Evolutionary conservation across 148 eudicot genomes (phyloP).

Genomic region (Fagopyrum tataricum): DNA sequence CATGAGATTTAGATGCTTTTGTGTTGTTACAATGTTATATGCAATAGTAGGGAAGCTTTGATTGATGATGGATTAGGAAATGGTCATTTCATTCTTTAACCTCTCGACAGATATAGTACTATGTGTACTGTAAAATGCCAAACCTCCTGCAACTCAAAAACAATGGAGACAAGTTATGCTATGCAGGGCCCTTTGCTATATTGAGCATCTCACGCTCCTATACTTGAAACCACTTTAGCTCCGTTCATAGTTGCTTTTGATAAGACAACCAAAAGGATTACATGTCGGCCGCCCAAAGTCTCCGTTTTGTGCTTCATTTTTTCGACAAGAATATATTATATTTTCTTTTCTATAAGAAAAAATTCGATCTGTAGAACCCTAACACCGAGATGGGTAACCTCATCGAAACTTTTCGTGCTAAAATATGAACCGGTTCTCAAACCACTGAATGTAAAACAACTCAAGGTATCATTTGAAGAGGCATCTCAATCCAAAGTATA

Average conservation of each 20-base stretch:
- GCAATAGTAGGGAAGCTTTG: neutral
- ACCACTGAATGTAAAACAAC: no score
- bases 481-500: no score
- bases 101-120: neutral
- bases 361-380: no score
- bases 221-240: conserved; percentile 15
- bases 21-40: neutral
- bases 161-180: conserved; percentile 8
- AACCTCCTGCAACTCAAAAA: conserved; percentile 8
- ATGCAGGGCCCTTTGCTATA: neutral
- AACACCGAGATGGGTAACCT: no score
- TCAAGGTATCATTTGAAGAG: no score
- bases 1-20: no score
- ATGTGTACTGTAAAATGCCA: conserved; percentile 5
- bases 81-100: conserved; percentile 10
- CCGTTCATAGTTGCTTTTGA: conserved; percentile 30
- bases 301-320: conserved; percentile 8
- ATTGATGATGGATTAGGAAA: neutral
- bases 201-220: conserved; percentile 21
- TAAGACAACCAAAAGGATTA: conserved; percentile 23
- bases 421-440: no score
- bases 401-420: no score
- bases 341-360: neutral
- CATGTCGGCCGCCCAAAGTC: conserved; percentile 20
- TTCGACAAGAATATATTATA: neutral